A percentile compares a stretch with the other conserved stretches of the same genome.
Evolutionary conservation across 2,329 filamentous ascomycete species (phyloP).

Genomic region (Neonectria magnoliae): DNA sequence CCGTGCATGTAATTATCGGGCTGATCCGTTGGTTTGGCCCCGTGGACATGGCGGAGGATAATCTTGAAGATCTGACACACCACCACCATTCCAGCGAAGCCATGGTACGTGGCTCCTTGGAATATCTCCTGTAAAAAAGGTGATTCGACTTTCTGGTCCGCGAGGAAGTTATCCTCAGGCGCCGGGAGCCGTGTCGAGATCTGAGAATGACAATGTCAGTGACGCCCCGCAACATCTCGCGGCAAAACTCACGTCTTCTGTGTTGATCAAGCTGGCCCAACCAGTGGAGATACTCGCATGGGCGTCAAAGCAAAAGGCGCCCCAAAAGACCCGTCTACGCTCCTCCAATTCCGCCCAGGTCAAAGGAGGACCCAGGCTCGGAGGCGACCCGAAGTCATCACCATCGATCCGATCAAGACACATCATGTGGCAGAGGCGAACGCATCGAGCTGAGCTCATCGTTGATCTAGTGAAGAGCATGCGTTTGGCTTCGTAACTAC

Average conservation of each 20-base stretch:
- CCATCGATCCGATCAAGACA: conserved; percentile 83
- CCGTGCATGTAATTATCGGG: conserved; percentile 80
- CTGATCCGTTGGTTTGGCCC: conserved; percentile 73
- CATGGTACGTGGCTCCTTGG: conserved; percentile 69
- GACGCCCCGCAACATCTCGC: background rate
- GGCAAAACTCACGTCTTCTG: conserved; percentile 65
- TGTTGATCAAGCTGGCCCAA: conserved; percentile 85
- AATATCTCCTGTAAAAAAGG: conserved; percentile 73
- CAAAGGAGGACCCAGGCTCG: conserved; percentile 75
- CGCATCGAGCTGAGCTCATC: conserved; percentile 78
- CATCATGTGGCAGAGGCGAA: conserved; percentile 83
- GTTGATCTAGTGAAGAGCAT: conserved; percentile 89
- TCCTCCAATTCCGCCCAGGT: conserved; percentile 85
- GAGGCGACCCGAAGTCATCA: conserved; percentile 72
- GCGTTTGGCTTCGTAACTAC: conserved; percentile 82
- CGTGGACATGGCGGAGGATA: conserved; percentile 84
- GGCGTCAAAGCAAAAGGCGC: conserved; percentile 81
- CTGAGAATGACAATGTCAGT: conserved; percentile 46
- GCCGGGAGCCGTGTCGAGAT: conserved; percentile 83
- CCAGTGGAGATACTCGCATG: conserved; percentile 90
- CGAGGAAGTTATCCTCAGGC: conserved; percentile 79
- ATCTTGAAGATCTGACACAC: conserved; percentile 82
- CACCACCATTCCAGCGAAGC: conserved; percentile 77
- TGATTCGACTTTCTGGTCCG: conserved; percentile 70
- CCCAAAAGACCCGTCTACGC: conserved; percentile 86